Percentiles rank a stretch among this genome's conserved stretches.
These are phyloP conservation scores for Geum urbanum DNA, from an alignment of 306 rosid genomes.

Conservation along the genomic window DNA sequence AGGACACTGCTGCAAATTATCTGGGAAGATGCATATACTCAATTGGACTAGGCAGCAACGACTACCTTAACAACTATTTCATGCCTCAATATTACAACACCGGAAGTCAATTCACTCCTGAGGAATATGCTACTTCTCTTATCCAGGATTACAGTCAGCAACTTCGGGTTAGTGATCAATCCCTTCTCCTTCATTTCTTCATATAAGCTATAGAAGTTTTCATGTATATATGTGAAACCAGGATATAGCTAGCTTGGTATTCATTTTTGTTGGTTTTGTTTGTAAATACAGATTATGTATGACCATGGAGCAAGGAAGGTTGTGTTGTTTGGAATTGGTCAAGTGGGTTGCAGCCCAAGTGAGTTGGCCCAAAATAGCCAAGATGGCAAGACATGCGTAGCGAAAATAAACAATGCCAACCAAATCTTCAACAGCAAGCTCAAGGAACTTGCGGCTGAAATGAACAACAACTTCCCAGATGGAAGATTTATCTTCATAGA, in stretches of 20 bases:
- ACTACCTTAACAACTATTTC: conserved; percentile 94
- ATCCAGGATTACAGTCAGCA: conserved; percentile 59
- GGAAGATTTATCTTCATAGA: conserved; percentile 65
- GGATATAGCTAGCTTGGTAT: not conserved
- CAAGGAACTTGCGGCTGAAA: conserved; percentile 54
- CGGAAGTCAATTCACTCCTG: conserved; percentile 61
- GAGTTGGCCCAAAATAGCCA: conserved; percentile 76
- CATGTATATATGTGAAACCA: not conserved
- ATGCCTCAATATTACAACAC: conserved; percentile 65
- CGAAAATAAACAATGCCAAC: conserved; percentile 68
- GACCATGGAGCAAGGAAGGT: conserved; percentile 83
- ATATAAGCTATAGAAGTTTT: not conserved
- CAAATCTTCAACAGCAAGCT: conserved; percentile 67
- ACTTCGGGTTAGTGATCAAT: conserved; percentile 42
- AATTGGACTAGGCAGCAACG: conserved; percentile 88
- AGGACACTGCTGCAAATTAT: conserved; percentile 52
- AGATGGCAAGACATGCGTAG: conserved; percentile 76
- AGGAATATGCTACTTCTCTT: conserved; percentile 62
- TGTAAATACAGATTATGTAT: conserved; percentile 46
- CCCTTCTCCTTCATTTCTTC: not conserved
- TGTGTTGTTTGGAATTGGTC: conserved; percentile 83
- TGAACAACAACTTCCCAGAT: conserved; percentile 58
- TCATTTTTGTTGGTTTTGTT: not conserved
- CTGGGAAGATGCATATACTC: conserved; percentile 76
- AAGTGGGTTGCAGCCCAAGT: conserved; percentile 83